Evolutionary conservation across 2,329 filamentous ascomycete genomes (phyloP), one percentile per base, ranked within the genome.

Genomic region (Exophiala phaeomuriformis): DNA sequence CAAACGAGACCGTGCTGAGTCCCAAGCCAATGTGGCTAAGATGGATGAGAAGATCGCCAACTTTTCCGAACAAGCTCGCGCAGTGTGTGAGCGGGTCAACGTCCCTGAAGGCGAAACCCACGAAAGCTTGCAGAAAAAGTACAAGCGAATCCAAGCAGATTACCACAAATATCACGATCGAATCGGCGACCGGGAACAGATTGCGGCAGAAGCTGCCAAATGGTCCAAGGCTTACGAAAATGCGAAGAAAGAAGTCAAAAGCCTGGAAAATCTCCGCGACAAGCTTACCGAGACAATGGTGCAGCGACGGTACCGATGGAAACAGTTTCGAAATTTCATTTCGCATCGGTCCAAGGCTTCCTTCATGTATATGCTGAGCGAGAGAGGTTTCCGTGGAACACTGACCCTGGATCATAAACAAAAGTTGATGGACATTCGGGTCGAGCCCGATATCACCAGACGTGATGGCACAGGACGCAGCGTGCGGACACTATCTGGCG

Each of bases 401-500:
- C 80, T 98, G 53, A 74, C 84, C 27, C 79, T 95, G 40, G 84
- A 95, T 64, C 91, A 97, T 71, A 73, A 76, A 46, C 69, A 77
- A n/a, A 85, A 85, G 62, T 76, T 80, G 52, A 80, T 98, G 36
- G 84, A 90, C 59, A 80, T 98, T 54, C 79, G 86, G 59, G 86
- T 91, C 51, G 80, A 86, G 67, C 83, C 83, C 3, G 82, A 85
- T 61, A 80, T 78, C 45, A 93, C 86, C 27, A 84, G 79, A 61
- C 81, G 78, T 62, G 83, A 79, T 56, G 81, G 80, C 27, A 77
- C 80, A 3, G 90, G 89, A 2, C 82, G 91, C 47, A 86, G 87
- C 64, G 91, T 93, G 28, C 95, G 89, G 71, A 97, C 91, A 0
- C 76, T 98, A 1, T 96, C 90, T 5, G 93, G 93, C 49, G 93